phyloP scores from a whole-genome alignment of 169 alveolate genomes.

The Plasmodium cynomolgi region DNA sequence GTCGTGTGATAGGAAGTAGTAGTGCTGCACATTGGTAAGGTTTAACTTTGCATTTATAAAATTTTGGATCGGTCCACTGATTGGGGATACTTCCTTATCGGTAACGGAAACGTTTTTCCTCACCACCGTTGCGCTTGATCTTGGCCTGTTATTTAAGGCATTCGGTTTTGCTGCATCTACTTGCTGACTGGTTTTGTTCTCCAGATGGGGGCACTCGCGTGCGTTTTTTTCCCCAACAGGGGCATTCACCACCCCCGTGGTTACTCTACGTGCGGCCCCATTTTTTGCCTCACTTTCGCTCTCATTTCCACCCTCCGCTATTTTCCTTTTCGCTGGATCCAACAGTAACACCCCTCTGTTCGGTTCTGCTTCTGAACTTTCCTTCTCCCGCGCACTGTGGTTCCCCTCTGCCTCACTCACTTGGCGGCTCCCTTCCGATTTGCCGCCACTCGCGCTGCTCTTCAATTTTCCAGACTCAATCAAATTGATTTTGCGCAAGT shows the following conservation, averaged over 20 bases:
- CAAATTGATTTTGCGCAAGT: constrained; percentile 17
- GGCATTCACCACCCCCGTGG: not conserved
- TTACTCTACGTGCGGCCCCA: not conserved
- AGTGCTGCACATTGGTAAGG: constrained; percentile 15
- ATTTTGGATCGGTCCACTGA: constrained; percentile 11
- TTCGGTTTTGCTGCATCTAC: constrained; percentile 9
- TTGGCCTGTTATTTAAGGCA: constrained; percentile 2
- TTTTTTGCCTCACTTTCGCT: not conserved
- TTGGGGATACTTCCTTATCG: constrained; percentile 4
- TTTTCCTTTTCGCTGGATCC: not conserved
- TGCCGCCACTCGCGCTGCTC: not conserved
- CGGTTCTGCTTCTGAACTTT: not conserved
- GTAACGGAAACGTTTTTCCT: not conserved
- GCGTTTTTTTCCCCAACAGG: not conserved
- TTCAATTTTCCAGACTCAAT: constrained; percentile 4
- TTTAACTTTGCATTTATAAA: constrained; percentile 36
- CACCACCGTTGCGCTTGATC: not conserved
- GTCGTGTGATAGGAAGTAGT: constrained; percentile 40
- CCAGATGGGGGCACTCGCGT: not conserved
- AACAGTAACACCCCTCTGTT: not conserved
- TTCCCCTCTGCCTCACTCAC: not conserved
- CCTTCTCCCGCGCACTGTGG: not conserved
- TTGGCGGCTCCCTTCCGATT: not conserved
- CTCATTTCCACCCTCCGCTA: not conserved
- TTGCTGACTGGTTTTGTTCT: not conserved